Evolutionary conservation across 2,329 filamentous ascomycete species (phyloP), one percentile per base, ranked within the genome.

Genomic region (Ilyonectria sp.): DNA sequence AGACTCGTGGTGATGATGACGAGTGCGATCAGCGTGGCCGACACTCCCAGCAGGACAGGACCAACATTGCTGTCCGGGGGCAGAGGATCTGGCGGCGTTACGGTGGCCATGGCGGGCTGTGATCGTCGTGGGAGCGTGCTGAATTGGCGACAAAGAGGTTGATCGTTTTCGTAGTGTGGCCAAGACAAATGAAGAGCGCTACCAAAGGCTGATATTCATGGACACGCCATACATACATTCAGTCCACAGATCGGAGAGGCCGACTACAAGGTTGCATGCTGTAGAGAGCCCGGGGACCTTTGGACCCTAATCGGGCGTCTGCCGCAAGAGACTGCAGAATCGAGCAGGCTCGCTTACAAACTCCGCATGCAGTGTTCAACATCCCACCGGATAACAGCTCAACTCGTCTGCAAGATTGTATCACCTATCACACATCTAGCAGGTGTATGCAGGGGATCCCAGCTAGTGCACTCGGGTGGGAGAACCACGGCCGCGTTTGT

Each of bases 61-160:
- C 79, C 80, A 37, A 77, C 70, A 56, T 82, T 82, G 2, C 73
- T 64, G 54, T 75, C 78, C n/a, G 80, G 76, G 2, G 83, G 81
- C 26, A 86, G 65, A 44, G 72, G 70, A 53, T 72, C 70, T 11
- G 72, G 70, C 4, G 68, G 71, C 44, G 59, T 57, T 23, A 65
- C 68, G 23, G 63, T 37, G 35, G 61, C 43, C 71, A 74, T 74
- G 47, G 37, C 37, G 50, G 29, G 37, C 37, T 58, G 35, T 21
- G 33, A 33, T 37, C 19, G 19, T 23, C 29, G 31, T 23, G 29
- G 7, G 13, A 33, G 44, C 3, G 19, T 49, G 21, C 23, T n/a
- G 6, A 21, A 35, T 10, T 13, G n/a, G 21, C 4, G 50, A 35
- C 31, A 53, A 35, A 37, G n/a, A 10, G 8, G n/a, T 21, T 37